These are phyloP conservation scores for Suhomyces ambrosiae DNA, from an alignment of 1,139 yeast species.

Conservation along the genomic window DNA sequence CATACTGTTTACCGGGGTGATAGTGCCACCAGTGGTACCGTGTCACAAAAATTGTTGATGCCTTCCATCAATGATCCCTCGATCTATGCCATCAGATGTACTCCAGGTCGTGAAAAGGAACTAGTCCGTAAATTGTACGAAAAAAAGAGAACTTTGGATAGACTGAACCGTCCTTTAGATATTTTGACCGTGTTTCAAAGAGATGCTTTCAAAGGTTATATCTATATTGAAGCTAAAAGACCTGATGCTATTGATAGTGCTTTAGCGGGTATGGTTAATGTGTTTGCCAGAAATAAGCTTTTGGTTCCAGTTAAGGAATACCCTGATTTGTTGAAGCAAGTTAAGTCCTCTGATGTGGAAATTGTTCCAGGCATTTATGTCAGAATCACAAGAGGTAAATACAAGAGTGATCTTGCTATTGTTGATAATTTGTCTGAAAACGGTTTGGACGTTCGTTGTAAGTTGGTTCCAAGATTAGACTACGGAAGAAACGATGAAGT, in stretches of 20 bases:
- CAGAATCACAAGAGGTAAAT: constrained; percentile 86
- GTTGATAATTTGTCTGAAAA: constrained; percentile 93
- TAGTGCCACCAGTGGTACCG: constrained; percentile 68
- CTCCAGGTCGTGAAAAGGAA: constrained; percentile 92
- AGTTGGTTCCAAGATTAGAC: constrained; percentile 89
- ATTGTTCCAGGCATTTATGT: constrained; percentile 91
- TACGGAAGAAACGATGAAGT: constrained; percentile 72
- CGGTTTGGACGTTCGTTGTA: constrained; percentile 90
- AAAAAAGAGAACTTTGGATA: constrained; percentile 72
- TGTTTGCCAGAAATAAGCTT: constrained; percentile 69
- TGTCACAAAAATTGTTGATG: constrained; percentile 88
- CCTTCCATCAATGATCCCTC: constrained; percentile 97
- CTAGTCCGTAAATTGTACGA: constrained; percentile 81
- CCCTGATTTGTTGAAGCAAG: constrained; percentile 89
- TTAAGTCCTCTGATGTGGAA: constrained; percentile 84
- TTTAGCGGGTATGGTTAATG: constrained; percentile 84
- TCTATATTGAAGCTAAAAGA: constrained; percentile 91
- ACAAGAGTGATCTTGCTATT: constrained; percentile 89
- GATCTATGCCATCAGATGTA: constrained; percentile 92
- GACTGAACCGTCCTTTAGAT: constrained; percentile 61
- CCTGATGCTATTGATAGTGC: constrained; percentile 92
- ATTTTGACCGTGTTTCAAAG: constrained; percentile 93
- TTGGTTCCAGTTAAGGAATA: constrained; percentile 95
- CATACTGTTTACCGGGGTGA: constrained; percentile 88
- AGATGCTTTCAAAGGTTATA: constrained; percentile 87